Percentiles rank a stretch among this genome's conserved stretches.
phyloP scores from a whole-genome alignment of 2,329 filamentous ascomycete genomes.

The Epichloe bromicola region DNA sequence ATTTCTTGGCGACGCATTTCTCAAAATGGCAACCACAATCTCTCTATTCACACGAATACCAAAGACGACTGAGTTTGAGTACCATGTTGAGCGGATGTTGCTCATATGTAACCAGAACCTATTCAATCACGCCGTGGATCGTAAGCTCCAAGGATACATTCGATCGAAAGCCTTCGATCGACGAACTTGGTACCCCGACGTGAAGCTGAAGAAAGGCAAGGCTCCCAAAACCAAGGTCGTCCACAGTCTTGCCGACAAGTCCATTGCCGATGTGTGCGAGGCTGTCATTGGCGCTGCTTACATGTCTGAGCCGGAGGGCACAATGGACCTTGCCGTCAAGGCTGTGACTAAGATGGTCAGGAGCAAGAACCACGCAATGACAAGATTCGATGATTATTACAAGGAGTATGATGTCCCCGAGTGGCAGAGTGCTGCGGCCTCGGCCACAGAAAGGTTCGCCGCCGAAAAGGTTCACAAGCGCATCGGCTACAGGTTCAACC shows the following conservation, averaged over 20 bases:
- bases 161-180: conserved; percentile 73
- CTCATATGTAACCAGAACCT: conserved; percentile 87
- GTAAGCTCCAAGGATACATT: conserved; percentile 59
- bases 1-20: conserved; percentile 82
- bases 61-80: conserved; percentile 69
- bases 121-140: conserved; percentile 58
- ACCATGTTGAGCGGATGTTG: conserved; percentile 82
- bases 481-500: conserved; percentile 51
- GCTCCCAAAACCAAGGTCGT: conserved; percentile 27
- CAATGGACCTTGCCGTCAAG: conserved; percentile 45
- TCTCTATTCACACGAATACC: conserved; percentile 68
- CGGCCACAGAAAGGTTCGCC: conserved; percentile 56
- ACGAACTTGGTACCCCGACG: conserved; percentile 77
- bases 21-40: conserved; percentile 93
- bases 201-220: conserved; percentile 65
- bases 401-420: conserved; percentile 51
- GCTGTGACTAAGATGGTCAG: conserved; percentile 59
- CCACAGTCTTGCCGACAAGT: conserved; percentile 73
- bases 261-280: conserved; percentile 87
- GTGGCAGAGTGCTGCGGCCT: conserved; percentile 53
- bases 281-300: conserved; percentile 83
- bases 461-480: conserved; percentile 48
- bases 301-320: conserved; percentile 28
- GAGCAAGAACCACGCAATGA: conserved; percentile 55
- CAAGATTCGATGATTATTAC: conserved; percentile 60